A percentile compares a stretch with the other conserved stretches of the same genome.
Conservation (phyloP, 2,329 filamentous ascomycete genomes). For the Penicillium oxalicum region DNA sequence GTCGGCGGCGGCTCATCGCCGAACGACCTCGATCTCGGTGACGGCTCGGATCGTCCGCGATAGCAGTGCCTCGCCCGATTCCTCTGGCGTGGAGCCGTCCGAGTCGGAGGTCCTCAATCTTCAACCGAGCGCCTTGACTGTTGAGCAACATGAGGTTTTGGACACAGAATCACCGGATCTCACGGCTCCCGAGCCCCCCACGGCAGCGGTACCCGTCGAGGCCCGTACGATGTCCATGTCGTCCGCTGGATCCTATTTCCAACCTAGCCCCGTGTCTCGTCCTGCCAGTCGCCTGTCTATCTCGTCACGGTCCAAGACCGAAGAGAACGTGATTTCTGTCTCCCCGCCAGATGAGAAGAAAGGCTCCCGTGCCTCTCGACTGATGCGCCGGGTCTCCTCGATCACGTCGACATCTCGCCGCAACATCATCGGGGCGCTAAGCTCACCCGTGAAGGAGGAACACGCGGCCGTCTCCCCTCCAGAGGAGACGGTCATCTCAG, state of each 20-base stretch:
- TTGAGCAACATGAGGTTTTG: slow-evolving; percentile 62
- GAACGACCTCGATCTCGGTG: slow-evolving; percentile 74
- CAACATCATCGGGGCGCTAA: slow-evolving; percentile 37
- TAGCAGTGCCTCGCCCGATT: slow-evolving; percentile 42
- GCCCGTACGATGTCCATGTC: slow-evolving; percentile 37
- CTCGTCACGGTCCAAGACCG: slow-evolving; percentile 34
- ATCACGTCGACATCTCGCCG: slow-evolving; percentile 49
- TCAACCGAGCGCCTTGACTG: slow-evolving; percentile 53
- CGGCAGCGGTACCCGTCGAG: slow-evolving; percentile 12
- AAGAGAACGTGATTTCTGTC: slow-evolving; percentile 23
- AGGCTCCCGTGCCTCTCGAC: slow-evolving; percentile 53
- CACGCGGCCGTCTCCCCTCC: slow-evolving; percentile 10
- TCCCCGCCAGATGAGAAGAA: slow-evolving; percentile 47
- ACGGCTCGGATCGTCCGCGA: slow-evolving; percentile 74
- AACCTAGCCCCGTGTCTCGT: slow-evolving; percentile 26
- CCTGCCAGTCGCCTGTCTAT: slow-evolving; percentile 38
- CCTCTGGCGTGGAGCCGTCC: slow-evolving; percentile 21
- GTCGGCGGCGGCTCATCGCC: slow-evolving; percentile 16
- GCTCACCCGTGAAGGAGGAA: slow-evolving; percentile 34
- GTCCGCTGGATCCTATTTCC: slow-evolving; percentile 34
- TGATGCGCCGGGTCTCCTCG: slow-evolving; percentile 63
- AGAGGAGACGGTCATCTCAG: slow-evolving; percentile 23
- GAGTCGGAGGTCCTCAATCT: slow-evolving; percentile 39
- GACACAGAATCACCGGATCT: slow-evolving; percentile 16
- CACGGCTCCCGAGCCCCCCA: slow-evolving; percentile 16